Conservation (phyloP, 2,329 filamentous ascomycete species). For the Pseudocercospora vitis region DNA sequence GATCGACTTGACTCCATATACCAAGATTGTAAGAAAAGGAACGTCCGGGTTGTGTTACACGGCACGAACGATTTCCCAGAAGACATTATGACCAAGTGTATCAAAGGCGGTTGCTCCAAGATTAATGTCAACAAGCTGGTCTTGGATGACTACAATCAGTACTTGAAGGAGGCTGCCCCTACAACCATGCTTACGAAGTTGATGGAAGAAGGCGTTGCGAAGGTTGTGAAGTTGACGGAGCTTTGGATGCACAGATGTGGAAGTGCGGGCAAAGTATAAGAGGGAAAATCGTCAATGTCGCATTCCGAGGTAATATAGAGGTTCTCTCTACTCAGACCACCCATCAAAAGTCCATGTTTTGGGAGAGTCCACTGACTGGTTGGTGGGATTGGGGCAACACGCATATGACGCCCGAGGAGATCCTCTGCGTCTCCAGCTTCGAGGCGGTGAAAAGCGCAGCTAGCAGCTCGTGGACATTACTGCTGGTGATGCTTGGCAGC, state of each 20-base stretch:
- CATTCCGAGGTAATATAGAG: no score
- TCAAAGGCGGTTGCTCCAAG: conserved; percentile 55
- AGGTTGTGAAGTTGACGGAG: conserved; percentile 24
- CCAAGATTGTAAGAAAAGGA: conserved; percentile 37
- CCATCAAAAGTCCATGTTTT: no score
- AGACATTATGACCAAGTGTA: conserved; percentile 54
- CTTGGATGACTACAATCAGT: conserved; percentile 45
- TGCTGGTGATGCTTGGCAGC: no score
- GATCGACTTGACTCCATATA: conserved; percentile 43
- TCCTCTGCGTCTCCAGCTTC: no score
- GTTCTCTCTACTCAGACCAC: no score
- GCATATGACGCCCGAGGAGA: no score
- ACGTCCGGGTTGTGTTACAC: conserved; percentile 54
- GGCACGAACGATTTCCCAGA: conserved; percentile 58
- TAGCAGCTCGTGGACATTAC: no score
- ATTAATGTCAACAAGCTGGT: conserved; percentile 58
- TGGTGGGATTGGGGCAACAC: no score
- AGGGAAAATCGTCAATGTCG: not conserved
- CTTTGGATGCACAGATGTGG: conserved; percentile 28
- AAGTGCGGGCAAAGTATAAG: conserved; percentile 24
- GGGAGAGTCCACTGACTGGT: no score
- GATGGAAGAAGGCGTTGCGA: conserved; percentile 29
- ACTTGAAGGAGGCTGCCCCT: conserved; percentile 27
- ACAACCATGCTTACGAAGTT: conserved; percentile 26
- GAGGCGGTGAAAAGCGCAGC: no score